A percentile compares a stretch with the other conserved stretches of the same genome.
Evolutionary conservation across 805 yeast genomes (phyloP).

Genomic region (Ogataea pilisensis): DNA sequence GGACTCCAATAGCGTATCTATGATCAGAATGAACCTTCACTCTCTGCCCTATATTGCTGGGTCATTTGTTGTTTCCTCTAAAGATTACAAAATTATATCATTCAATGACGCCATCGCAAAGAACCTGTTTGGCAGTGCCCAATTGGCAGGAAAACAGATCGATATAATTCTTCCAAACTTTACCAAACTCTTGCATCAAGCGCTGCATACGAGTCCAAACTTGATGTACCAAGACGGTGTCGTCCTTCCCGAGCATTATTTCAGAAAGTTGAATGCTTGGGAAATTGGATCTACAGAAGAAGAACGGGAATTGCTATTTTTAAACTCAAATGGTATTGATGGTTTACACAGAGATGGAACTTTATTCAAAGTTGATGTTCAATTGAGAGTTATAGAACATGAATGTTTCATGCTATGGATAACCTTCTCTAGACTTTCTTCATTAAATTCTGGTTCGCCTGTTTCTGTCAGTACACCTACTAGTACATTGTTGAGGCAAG

Average conservation of each 20-base stretch:
- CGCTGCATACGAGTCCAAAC: constrained; percentile 38
- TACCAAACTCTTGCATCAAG: constrained; percentile 38
- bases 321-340: constrained; percentile 60
- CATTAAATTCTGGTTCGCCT: constrained; percentile 1
- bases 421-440: constrained; percentile 61
- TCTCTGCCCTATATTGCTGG: constrained; percentile 87
- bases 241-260: constrained; percentile 88
- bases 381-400: constrained; percentile 62
- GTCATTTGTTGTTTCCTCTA: constrained; percentile 61
- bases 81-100: constrained; percentile 51
- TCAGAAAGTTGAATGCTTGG: constrained; percentile 62
- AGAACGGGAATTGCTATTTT: constrained; percentile 48
- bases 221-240: constrained; percentile 53
- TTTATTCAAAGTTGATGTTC: constrained; percentile 65
- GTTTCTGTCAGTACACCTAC: background rate
- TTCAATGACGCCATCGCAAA: constrained; percentile 76
- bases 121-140: constrained; percentile 68
- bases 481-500: no score
- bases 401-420: constrained; percentile 74
- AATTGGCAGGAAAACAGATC: constrained; percentile 45
- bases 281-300: constrained; percentile 23
- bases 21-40: constrained; percentile 60
- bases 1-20: constrained; percentile 29
- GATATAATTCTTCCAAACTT: constrained; percentile 63
- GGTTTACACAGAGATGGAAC: constrained; percentile 73